phyloP scores from a whole-genome alignment of 345 rosid genomes.

The Cardamine resedifolia region DNA sequence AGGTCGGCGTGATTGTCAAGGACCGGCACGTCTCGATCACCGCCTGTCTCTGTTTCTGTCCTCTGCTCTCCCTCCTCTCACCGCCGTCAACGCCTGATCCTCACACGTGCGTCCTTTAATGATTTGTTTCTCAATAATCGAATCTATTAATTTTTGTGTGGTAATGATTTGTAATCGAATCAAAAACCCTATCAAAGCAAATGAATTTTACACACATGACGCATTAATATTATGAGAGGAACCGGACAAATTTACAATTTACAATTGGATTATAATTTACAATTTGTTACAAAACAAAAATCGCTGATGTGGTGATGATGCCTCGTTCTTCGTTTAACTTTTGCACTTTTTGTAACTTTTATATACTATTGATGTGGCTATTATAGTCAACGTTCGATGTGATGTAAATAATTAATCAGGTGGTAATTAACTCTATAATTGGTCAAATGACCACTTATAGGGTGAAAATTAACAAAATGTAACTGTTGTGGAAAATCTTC shows the following conservation, averaged over 20 bases:
- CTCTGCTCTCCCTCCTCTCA: background rate
- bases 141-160: background rate
- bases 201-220: background rate
- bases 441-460: no score
- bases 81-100: constrained; percentile 8
- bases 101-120: background rate
- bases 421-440: background rate
- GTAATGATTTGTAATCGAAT: background rate
- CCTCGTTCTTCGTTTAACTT: background rate
- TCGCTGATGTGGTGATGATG: background rate
- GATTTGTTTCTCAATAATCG: background rate
- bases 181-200: background rate
- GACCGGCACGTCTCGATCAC: constrained; percentile 17
- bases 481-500: background rate
- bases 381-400: background rate
- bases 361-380: background rate
- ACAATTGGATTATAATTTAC: background rate
- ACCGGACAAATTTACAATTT: no score
- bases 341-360: background rate
- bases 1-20: background rate
- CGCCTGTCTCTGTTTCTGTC: constrained; percentile 19
- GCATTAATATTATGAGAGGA: background rate
- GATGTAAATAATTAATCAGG: background rate
- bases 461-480: background rate
- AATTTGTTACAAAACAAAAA: background rate